These are phyloP conservation scores for Crithidia thermophila DNA, from an alignment of 208 protist species.

Conservation along the genomic window DNA sequence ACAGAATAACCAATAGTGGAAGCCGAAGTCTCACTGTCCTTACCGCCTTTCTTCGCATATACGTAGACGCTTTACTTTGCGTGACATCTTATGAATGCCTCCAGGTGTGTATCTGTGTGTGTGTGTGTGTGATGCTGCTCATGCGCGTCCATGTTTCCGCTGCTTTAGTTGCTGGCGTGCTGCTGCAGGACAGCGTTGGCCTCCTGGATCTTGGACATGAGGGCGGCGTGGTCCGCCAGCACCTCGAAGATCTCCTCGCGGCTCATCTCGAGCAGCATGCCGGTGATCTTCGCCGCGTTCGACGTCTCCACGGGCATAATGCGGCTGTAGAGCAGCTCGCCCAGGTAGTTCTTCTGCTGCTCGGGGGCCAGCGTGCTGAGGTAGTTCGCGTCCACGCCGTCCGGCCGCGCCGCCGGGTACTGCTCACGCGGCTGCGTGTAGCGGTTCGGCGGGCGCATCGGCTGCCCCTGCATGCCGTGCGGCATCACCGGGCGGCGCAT, in stretches of 20 bases:
- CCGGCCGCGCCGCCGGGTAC: slow-evolving; percentile 9
- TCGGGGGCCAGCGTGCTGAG: slow-evolving; percentile 59
- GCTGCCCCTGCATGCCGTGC: slow-evolving; percentile 27
- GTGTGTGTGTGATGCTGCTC: no score
- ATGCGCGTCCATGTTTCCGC: neutral
- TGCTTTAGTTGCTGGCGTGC: slow-evolving; percentile 34
- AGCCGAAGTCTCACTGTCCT: neutral
- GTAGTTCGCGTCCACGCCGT: slow-evolving; percentile 38
- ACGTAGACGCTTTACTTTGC: no score
- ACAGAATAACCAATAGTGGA: neutral
- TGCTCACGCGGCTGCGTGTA: slow-evolving; percentile 27
- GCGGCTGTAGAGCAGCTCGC: slow-evolving; percentile 63
- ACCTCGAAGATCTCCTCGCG: slow-evolving; percentile 71
- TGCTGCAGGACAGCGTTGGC: slow-evolving; percentile 61
- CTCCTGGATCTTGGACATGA: slow-evolving; percentile 68
- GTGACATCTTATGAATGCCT: no score
- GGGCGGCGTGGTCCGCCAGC: slow-evolving; percentile 38
- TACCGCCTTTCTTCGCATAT: no score
- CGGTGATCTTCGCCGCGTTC: slow-evolving; percentile 76
- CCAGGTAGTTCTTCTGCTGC: slow-evolving; percentile 79
- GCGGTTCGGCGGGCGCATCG: slow-evolving; percentile 35
- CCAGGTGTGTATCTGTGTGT: neutral
- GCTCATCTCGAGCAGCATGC: slow-evolving; percentile 83
- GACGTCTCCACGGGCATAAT: slow-evolving; percentile 51
- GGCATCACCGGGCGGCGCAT: slow-evolving; percentile 37